Conservation (phyloP, 1,139 yeast species). For the Geotrichum bryndzae region DNA sequence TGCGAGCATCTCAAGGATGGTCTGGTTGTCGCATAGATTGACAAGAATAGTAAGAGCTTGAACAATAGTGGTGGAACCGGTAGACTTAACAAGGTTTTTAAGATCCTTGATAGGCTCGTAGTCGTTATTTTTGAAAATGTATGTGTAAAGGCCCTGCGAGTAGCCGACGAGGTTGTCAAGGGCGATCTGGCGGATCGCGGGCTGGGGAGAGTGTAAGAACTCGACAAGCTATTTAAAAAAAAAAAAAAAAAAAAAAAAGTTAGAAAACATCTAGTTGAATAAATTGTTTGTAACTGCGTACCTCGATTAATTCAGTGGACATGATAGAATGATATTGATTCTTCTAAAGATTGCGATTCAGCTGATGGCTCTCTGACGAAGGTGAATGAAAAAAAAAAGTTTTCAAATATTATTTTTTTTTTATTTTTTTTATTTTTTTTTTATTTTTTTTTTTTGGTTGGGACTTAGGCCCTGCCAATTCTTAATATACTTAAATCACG, state of each 20-base stretch:
- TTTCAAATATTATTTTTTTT: not conserved
- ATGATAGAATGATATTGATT: slow-evolving; percentile 12
- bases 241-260: not conserved
- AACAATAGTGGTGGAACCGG: slow-evolving; percentile 12
- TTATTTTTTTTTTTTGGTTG: not conserved
- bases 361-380: too few relatives aligned
- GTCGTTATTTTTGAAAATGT: slow-evolving; percentile 63
- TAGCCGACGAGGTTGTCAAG: slow-evolving; percentile 78
- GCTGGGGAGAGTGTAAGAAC: slow-evolving; percentile 78
- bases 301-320: slow-evolving; percentile 28
- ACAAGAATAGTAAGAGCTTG: slow-evolving; percentile 73
- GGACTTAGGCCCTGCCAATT: not conserved
- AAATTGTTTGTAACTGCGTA: slow-evolving; percentile 15
- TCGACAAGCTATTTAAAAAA: slow-evolving; percentile 45
- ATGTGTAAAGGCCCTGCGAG: slow-evolving; percentile 62
- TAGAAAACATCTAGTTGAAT: not conserved
- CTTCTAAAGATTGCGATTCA: not conserved
- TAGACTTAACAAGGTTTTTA: slow-evolving; percentile 49
- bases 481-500: not conserved
- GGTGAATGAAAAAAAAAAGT: not conserved
- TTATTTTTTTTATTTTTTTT: not conserved
- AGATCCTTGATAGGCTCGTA: slow-evolving; percentile 71
- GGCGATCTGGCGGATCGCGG: slow-evolving; percentile 79
- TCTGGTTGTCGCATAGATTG: slow-evolving; percentile 68
- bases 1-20: slow-evolving; percentile 54